phyloP scores from a whole-genome alignment of 306 rosid species.

The Sophora flavescens region DNA sequence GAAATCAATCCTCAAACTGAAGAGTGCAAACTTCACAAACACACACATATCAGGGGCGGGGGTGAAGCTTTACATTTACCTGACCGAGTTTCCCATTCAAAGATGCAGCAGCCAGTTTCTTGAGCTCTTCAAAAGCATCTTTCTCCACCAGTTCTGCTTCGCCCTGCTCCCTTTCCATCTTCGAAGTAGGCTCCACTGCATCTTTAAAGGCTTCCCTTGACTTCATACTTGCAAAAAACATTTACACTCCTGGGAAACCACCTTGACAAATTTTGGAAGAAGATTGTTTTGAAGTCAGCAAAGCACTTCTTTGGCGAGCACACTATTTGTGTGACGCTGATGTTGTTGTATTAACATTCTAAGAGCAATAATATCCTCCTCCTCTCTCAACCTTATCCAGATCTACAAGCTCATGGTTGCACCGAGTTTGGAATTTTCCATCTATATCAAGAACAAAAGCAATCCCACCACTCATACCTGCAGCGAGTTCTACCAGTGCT shows the following conservation, averaged over 20 bases:
- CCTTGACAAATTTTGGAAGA: slow-evolving; percentile 88
- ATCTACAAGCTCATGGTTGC: slow-evolving; percentile 95
- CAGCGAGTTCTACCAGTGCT: slow-evolving; percentile 97
- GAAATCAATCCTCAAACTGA: background rate
- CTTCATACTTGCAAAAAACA: slow-evolving; percentile 77
- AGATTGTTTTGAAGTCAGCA: slow-evolving; percentile 71
- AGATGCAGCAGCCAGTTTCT: slow-evolving; percentile 79
- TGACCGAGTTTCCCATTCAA: slow-evolving; percentile 66
- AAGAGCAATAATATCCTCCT: slow-evolving; percentile 76
- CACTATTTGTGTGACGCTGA: slow-evolving; percentile 93
- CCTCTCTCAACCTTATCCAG: slow-evolving; percentile 88
- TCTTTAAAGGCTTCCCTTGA: slow-evolving; percentile 61
- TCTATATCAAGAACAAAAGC: slow-evolving; percentile 88
- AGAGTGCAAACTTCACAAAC: background rate
- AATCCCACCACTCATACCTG: slow-evolving; percentile 99
- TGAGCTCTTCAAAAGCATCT: slow-evolving; percentile 97
- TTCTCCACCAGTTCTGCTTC: slow-evolving; percentile 64
- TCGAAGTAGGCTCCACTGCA: slow-evolving; percentile 48
- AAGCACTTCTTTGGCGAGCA: slow-evolving; percentile 83
- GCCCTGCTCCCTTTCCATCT: slow-evolving; percentile 57
- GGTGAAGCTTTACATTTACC: slow-evolving; percentile 49
- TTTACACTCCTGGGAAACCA: slow-evolving; percentile 89
- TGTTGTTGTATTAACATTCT: slow-evolving; percentile 96
- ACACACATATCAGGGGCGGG: too few species aligned
- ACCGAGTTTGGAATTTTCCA: slow-evolving; percentile 72